Evolutionary conservation across 805 yeast genomes (phyloP).

Genomic region (Yarrowia sp.): DNA sequence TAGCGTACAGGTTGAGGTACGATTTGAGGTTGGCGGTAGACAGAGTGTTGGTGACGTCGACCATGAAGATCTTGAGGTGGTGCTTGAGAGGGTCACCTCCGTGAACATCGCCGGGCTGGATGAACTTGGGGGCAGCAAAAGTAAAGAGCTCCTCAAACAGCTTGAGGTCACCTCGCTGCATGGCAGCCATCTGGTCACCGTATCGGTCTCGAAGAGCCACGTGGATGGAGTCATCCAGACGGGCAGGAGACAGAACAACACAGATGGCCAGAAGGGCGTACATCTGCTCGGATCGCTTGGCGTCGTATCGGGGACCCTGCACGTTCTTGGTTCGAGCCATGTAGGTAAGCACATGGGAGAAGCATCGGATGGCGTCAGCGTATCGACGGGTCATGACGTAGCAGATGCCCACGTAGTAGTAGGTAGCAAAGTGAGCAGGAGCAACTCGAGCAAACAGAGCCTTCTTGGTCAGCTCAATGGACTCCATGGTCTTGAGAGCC

Average conservation of each 20-base stretch:
- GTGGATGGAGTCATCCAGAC: constrained; percentile 46
- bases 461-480: constrained; percentile 46
- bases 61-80: constrained; percentile 46
- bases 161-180: constrained; percentile 43
- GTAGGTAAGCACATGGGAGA: constrained; percentile 47
- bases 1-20: constrained; percentile 47
- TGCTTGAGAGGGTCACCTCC: constrained; percentile 43
- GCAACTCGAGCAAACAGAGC: constrained; percentile 48
- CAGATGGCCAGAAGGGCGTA: constrained; percentile 48
- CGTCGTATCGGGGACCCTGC: constrained; percentile 42
- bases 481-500: constrained; percentile 49
- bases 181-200: constrained; percentile 45
- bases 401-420: constrained; percentile 51
- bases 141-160: constrained; percentile 47
- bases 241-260: constrained; percentile 47
- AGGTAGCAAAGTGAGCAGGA: constrained; percentile 50
- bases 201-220: constrained; percentile 47
- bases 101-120: constrained; percentile 35
- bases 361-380: constrained; percentile 49
- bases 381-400: constrained; percentile 51
- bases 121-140: constrained; percentile 50
- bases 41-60: constrained; percentile 41
- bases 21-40: constrained; percentile 44
- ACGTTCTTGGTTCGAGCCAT: constrained; percentile 48
- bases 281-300: constrained; percentile 51